These are phyloP conservation scores for Chytridiales sp. DNA, from an alignment of 371 early-diverging fungal genomes.

Conservation along the genomic window DNA sequence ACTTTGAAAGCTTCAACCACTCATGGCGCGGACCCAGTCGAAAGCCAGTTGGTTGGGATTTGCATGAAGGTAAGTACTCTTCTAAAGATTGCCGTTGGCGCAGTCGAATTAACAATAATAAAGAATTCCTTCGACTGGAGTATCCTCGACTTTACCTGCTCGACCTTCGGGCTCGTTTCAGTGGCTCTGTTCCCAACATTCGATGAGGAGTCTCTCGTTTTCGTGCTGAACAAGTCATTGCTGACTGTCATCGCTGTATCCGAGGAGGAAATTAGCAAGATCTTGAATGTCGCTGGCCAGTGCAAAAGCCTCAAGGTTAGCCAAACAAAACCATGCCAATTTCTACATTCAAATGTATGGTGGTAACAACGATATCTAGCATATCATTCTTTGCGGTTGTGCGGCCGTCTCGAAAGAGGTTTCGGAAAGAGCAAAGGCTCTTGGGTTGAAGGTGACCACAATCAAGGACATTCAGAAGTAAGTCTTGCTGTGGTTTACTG, in stretches of 20 bases:
- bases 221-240: conserved; percentile 77
- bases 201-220: conserved; percentile 71
- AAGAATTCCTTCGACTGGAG: conserved; percentile 86
- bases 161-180: conserved; percentile 61
- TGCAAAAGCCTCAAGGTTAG: conserved; percentile 33
- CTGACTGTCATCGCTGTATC: conserved; percentile 68
- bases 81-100: no score
- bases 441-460: conserved; percentile 18
- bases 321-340: no score
- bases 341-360: no score
- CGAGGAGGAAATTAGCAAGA: conserved; percentile 60
- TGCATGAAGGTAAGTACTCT: no score
- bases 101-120: no score
- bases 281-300: conserved; percentile 21
- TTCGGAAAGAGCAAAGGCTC: conserved; percentile 25
- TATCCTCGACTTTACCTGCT: conserved; percentile 67
- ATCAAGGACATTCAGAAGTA: conserved; percentile 52
- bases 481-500: no score
- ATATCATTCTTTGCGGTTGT: conserved; percentile 51
- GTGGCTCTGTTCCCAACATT: conserved; percentile 94
- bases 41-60: conserved; percentile 53
- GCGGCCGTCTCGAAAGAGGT: conserved; percentile 8
- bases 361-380: conserved; percentile 45
- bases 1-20: conserved; percentile 30
- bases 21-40: conserved; percentile 30